phyloP scores from a whole-genome alignment of 805 yeast genomes.

The Wickerhamiella kurtzmanii region DNA sequence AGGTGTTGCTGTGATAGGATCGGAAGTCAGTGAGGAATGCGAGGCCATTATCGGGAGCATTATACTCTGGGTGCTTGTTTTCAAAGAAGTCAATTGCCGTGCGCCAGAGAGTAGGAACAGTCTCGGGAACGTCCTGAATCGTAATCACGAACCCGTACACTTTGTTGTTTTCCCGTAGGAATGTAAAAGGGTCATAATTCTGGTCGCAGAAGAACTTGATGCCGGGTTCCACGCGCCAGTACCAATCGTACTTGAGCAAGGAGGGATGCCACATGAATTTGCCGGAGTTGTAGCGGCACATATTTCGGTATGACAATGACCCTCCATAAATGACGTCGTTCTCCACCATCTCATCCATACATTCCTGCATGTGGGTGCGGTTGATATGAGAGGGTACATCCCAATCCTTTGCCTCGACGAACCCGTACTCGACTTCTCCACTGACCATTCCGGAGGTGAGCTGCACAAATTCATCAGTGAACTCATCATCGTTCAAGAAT shows the following conservation, averaged over 20 bases:
- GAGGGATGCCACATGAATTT: slow-evolving; percentile 71
- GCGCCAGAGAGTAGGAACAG: slow-evolving; percentile 78
- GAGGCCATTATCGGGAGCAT: slow-evolving; percentile 52
- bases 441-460: slow-evolving; percentile 55
- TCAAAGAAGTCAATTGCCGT: slow-evolving; percentile 48
- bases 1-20: slow-evolving; percentile 16
- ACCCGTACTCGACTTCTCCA: slow-evolving; percentile 67
- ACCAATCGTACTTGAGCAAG: slow-evolving; percentile 63
- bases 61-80: slow-evolving; percentile 40
- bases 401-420: slow-evolving; percentile 78
- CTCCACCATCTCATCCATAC: slow-evolving; percentile 33
- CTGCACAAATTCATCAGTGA: slow-evolving; percentile 65
- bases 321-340: slow-evolving; percentile 49
- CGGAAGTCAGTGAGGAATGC: slow-evolving; percentile 43
- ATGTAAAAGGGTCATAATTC: slow-evolving; percentile 60
- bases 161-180: slow-evolving; percentile 62
- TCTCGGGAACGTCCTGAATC: slow-evolving; percentile 65
- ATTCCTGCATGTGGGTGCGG: slow-evolving; percentile 36
- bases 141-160: slow-evolving; percentile 81
- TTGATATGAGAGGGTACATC: slow-evolving; percentile 62
- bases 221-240: slow-evolving; percentile 92
- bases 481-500: slow-evolving; percentile 77
- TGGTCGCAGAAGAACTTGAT: slow-evolving; percentile 76
- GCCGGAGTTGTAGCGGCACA: slow-evolving; percentile 93
- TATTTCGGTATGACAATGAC: slow-evolving; percentile 64